Percentiles rank a stretch among this genome's conserved stretches.
Evolutionary conservation across 495 filamentous ascomycete genomes (phyloP).

Genomic region (Xylaria intraflava): DNA sequence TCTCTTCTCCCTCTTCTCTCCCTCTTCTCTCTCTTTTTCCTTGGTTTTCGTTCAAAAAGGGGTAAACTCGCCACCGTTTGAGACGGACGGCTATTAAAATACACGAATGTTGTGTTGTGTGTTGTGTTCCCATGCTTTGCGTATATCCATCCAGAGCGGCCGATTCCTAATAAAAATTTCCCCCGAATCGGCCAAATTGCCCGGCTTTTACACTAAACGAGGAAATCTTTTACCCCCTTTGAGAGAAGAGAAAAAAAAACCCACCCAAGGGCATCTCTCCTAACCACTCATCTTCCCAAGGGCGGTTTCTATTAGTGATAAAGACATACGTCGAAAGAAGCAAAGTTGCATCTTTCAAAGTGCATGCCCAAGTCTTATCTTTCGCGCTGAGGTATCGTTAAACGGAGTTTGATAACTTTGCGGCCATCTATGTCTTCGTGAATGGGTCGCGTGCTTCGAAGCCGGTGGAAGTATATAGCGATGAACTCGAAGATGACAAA

Average conservation of each 20-base stretch:
- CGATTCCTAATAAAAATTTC: too few species aligned
- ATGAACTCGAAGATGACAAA: not conserved
- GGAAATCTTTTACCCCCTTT: not conserved
- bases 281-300: conserved; percentile 6
- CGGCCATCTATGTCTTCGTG: not conserved
- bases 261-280: conserved; percentile 1
- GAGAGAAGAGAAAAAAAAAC: too few species aligned
- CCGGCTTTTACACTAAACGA: too few species aligned
- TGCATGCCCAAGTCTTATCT: not conserved
- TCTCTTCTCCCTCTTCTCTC: too few species aligned
- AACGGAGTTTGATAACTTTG: not conserved
- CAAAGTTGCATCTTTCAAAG: conserved; percentile 9
- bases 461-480: conserved; percentile 2
- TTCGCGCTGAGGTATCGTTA: not conserved
- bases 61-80: not conserved
- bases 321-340: conserved; percentile 23
- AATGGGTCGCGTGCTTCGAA: not conserved
- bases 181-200: too few species aligned
- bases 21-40: too few species aligned
- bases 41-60: too few species aligned
- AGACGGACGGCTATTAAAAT: conserved; percentile 9
- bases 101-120: too few species aligned
- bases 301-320: conserved; percentile 12
- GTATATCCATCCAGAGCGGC: conserved; percentile 2
- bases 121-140: conserved; percentile 2